Percentiles rank a stretch among this genome's conserved stretches.
Evolutionary conservation across 257 asterid genomes (phyloP).

Genomic region (Solanum medicagineum): DNA sequence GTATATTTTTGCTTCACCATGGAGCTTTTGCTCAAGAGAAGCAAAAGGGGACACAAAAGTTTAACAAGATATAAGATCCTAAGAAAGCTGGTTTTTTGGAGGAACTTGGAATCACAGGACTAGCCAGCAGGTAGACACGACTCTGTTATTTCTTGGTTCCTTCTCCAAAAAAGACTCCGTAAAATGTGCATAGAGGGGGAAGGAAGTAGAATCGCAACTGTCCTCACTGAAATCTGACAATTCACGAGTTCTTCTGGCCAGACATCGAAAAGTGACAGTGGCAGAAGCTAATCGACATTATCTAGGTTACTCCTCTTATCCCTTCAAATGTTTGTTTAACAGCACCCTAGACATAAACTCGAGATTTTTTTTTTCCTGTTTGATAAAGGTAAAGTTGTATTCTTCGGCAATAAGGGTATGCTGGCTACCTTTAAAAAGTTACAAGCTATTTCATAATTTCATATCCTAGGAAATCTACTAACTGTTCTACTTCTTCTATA

Average conservation of each 20-base stretch:
- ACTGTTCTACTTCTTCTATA: too few relatives aligned
- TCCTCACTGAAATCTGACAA: neutral
- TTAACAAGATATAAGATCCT: neutral
- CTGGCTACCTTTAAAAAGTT: too few relatives aligned
- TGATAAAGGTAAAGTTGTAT: too few relatives aligned
- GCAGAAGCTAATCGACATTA: neutral
- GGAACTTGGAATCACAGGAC: neutral
- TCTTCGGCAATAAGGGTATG: too few relatives aligned
- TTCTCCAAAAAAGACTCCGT: neutral
- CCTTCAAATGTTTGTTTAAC: neutral
- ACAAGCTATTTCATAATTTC: too few relatives aligned
- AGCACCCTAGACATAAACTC: neutral
- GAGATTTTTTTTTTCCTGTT: neutral
- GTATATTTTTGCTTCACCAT: neutral
- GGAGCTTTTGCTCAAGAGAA: neutral
- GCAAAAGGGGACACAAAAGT: neutral
- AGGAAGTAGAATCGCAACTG: neutral
- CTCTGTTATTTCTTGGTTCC: neutral
- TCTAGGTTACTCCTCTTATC: neutral
- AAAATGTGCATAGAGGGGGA: neutral
- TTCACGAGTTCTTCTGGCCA: neutral
- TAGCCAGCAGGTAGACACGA: neutral
- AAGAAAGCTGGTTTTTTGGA: neutral
- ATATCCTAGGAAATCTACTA: too few relatives aligned
- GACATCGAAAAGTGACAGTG: neutral